These are phyloP conservation scores for Kregervanrija fluxuum DNA, from an alignment of 805 yeast species.

Conservation along the genomic window DNA sequence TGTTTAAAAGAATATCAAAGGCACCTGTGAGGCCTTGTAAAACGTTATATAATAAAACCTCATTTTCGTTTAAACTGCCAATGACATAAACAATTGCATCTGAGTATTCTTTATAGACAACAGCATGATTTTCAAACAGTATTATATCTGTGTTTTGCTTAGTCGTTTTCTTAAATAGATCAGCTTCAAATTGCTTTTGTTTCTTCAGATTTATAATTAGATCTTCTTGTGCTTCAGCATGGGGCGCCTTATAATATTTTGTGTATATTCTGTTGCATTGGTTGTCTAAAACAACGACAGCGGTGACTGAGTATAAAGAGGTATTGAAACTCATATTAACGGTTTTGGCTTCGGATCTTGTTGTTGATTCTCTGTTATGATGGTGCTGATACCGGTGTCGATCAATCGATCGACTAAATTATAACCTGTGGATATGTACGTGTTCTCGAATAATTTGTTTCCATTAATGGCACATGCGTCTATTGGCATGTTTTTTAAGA, in stretches of 20 bases:
- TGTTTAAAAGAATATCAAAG: conserved; percentile 64
- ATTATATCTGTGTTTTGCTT: conserved; percentile 76
- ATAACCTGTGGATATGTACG: too few species aligned
- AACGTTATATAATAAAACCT: conserved; percentile 66
- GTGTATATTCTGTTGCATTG: conserved; percentile 77
- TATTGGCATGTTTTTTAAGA: too few species aligned
- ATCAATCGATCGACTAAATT: too few species aligned
- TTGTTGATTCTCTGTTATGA: too few species aligned
- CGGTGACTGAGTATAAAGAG: conserved; percentile 76
- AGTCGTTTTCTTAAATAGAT: conserved; percentile 66
- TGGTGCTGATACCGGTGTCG: too few species aligned
- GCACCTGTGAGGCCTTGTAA: conserved; percentile 76
- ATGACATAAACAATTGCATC: conserved; percentile 69
- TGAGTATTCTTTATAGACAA: conserved; percentile 79
- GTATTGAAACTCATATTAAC: conserved; percentile 21
- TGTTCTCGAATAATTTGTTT: too few species aligned
- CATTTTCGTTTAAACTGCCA: conserved; percentile 79
- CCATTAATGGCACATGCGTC: too few species aligned
- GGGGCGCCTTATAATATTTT: conserved; percentile 74
- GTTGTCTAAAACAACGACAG: conserved; percentile 72
- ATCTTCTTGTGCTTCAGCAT: conserved; percentile 31
- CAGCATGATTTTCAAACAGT: conserved; percentile 68
- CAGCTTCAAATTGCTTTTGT: conserved; percentile 72
- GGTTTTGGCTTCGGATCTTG: too few species aligned
- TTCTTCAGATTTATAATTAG: conserved; percentile 34